Percentiles rank a stretch among this genome's conserved stretches.
Conservation (phyloP, 208 protist genomes). For the Acanthamoeba healyi region DNA sequence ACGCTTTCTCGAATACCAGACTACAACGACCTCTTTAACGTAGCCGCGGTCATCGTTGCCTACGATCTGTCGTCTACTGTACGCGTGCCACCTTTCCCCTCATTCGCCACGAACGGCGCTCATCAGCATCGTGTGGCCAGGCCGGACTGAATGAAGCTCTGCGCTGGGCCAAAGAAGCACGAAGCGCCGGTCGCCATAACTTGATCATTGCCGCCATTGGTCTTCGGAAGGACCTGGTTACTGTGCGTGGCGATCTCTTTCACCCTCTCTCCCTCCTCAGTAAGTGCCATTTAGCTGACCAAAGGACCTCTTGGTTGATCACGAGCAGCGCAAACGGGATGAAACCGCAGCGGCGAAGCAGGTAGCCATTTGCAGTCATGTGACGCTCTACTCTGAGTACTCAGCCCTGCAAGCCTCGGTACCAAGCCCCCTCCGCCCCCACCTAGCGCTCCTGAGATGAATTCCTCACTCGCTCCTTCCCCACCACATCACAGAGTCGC, state of each 20-base stretch:
- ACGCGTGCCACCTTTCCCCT: neutral
- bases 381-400: neutral
- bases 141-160: neutral
- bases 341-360: neutral
- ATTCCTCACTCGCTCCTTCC: too few relatives aligned
- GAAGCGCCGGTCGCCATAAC: neutral
- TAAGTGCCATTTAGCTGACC: too few relatives aligned
- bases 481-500: neutral
- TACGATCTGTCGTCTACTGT: slow-evolving; percentile 29
- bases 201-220: neutral
- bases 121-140: neutral
- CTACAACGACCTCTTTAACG: slow-evolving; percentile 70
- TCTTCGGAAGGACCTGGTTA: neutral
- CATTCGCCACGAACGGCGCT: neutral
- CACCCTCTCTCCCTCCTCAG: neutral
- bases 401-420: neutral
- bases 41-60: slow-evolving; percentile 9
- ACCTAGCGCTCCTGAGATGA: too few relatives aligned
- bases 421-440: too few relatives aligned
- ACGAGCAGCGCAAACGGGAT: neutral
- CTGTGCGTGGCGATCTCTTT: neutral
- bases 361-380: neutral
- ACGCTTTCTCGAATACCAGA: slow-evolving; percentile 38
- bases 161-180: neutral
- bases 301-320: too few relatives aligned